Conservation (phyloP, 768 basidiomycete genomes). For the Lactarius sp. region DNA sequence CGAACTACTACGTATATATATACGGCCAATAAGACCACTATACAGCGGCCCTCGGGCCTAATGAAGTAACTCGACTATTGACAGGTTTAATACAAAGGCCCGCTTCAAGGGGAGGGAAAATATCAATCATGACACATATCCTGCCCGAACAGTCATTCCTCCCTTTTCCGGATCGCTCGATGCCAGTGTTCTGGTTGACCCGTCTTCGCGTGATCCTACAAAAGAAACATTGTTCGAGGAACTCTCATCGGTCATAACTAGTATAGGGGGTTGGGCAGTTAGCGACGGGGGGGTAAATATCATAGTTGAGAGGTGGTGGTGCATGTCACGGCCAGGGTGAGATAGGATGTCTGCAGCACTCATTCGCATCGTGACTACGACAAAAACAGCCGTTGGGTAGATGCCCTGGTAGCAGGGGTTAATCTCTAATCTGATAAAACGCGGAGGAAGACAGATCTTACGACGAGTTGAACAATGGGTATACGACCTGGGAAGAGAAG, state of each 20-base stretch:
- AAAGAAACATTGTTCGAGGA: not conserved
- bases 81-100: too few relatives aligned
- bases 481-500: not conserved
- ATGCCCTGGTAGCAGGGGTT: constrained; percentile 4
- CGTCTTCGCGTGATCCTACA: not conserved
- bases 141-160: not conserved
- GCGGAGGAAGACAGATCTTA: not conserved
- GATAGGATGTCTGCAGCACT: constrained; percentile 5
- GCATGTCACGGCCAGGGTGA: not conserved
- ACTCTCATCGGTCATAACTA: too few relatives aligned
- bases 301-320: not conserved
- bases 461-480: constrained; percentile 12
- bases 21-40: too few relatives aligned
- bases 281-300: not conserved
- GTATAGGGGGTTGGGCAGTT: too few relatives aligned
- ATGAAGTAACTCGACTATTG: too few relatives aligned
- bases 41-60: too few relatives aligned
- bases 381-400: constrained; percentile 9
- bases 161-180: not conserved
- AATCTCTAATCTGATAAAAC: not conserved
- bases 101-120: not conserved
- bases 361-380: constrained; percentile 14
- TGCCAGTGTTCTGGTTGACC: not conserved
- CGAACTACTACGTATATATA: too few relatives aligned
- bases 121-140: not conserved